phyloP scores from a whole-genome alignment of 305 asterid species.

The Petunia hybrid region DNA sequence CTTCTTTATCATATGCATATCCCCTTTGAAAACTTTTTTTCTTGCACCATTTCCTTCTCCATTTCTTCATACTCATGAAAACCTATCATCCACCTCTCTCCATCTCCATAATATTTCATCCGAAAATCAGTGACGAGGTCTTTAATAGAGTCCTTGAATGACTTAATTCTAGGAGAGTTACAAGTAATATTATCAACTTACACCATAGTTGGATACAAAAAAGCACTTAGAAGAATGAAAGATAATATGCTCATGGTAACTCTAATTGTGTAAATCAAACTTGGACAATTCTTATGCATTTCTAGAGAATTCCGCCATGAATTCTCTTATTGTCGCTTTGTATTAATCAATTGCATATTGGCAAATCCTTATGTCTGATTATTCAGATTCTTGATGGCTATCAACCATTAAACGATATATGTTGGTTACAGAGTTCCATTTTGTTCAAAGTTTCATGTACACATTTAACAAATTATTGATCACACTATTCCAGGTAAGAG shows the following conservation, averaged over 20 bases:
- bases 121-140: conserved; percentile 32
- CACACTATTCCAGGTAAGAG: conserved; percentile 17
- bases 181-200: conserved; percentile 1
- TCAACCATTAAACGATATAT: conserved; percentile 25
- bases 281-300: conserved; percentile 23
- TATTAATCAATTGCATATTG: not conserved
- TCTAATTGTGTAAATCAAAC: conserved; percentile 30
- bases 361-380: not conserved
- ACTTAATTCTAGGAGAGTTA: conserved; percentile 29
- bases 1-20: conserved; percentile 24
- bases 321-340: conserved; percentile 19
- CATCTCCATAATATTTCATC: not conserved
- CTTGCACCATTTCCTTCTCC: conserved; percentile 28
- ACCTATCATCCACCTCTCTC: not conserved
- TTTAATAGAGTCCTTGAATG: conserved; percentile 30
- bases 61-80: conserved; percentile 30
- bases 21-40: conserved; percentile 18
- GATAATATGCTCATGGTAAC: conserved; percentile 29
- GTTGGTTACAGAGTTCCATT: conserved; percentile 34
- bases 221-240: conserved; percentile 23
- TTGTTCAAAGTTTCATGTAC: conserved; percentile 37
- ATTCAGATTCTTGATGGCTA: not conserved
- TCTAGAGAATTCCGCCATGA: not conserved
- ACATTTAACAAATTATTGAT: conserved; percentile 25
- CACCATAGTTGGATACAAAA: conserved; percentile 24